Evolutionary conservation across 805 yeast genomes (phyloP).

Genomic region (Grigorovia transvaalensis): DNA sequence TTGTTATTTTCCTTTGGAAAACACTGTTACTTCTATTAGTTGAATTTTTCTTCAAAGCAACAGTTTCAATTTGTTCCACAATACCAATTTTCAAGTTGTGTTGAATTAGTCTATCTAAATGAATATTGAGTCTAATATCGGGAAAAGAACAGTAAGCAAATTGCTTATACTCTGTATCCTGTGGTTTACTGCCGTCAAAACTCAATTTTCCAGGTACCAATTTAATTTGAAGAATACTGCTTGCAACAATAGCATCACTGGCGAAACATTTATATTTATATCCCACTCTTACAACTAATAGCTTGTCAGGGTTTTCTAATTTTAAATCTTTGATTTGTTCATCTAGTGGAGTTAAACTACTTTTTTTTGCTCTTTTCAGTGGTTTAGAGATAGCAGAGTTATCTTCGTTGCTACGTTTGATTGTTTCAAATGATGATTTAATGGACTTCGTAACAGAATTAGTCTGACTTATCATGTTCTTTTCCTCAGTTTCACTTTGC

Average conservation of each 20-base stretch:
- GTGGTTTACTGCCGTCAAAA: slow-evolving; percentile 39
- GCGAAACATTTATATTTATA: slow-evolving; percentile 85
- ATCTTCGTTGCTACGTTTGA: background rate
- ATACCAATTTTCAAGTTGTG: slow-evolving; percentile 77
- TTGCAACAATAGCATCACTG: slow-evolving; percentile 65
- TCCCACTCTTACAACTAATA: slow-evolving; percentile 81
- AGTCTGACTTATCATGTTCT: too few species aligned
- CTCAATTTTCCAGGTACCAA: slow-evolving; percentile 58
- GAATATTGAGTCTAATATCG: slow-evolving; percentile 59
- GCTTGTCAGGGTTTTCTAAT: slow-evolving; percentile 46
- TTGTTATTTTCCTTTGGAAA: slow-evolving; percentile 58
- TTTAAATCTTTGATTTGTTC: slow-evolving; percentile 66
- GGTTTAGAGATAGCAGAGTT: background rate
- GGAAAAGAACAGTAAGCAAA: slow-evolving; percentile 87
- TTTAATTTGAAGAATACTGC: slow-evolving; percentile 58
- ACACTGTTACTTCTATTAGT: slow-evolving; percentile 42
- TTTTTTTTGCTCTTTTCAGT: background rate
- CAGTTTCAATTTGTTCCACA: slow-evolving; percentile 75
- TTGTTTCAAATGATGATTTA: background rate
- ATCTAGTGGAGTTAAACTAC: slow-evolving; percentile 62
- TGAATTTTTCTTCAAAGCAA: slow-evolving; percentile 50
- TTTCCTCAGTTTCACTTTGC: background rate
- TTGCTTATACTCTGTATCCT: slow-evolving; percentile 40
- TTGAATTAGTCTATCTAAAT: slow-evolving; percentile 60
- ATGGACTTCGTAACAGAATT: background rate